phyloP scores from a whole-genome alignment of 768 basidiomycete species.

The Amanita subjunquillea region DNA sequence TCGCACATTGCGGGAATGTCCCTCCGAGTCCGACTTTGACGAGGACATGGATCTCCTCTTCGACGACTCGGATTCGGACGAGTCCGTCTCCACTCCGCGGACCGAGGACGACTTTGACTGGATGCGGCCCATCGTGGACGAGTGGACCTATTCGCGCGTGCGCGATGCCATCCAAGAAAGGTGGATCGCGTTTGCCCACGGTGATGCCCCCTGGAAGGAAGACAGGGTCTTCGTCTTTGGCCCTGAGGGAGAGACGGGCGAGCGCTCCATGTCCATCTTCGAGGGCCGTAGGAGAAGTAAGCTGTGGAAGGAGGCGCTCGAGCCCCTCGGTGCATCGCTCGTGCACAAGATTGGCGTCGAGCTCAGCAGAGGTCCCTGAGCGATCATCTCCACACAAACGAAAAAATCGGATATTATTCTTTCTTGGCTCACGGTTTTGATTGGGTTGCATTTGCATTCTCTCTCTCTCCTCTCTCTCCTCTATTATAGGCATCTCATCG shows the following conservation, averaged over 20 bases:
- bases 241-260: constrained; percentile 72
- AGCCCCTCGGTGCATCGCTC: constrained; percentile 54
- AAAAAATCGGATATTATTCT: neutral
- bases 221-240: constrained; percentile 72
- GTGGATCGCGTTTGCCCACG: constrained; percentile 70
- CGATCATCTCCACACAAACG: neutral
- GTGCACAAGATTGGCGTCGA: constrained; percentile 70
- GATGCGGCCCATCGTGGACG: constrained; percentile 50
- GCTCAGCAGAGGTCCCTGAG: constrained; percentile 50
- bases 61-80: constrained; percentile 9
- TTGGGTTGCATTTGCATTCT: neutral
- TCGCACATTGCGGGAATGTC: neutral
- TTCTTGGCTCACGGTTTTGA: too few species aligned
- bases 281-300: constrained; percentile 47
- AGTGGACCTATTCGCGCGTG: constrained; percentile 55
- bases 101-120: constrained; percentile 30
- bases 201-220: constrained; percentile 58
- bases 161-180: constrained; percentile 64
- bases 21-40: neutral
- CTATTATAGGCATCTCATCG: neutral
- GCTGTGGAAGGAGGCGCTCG: constrained; percentile 59
- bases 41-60: constrained; percentile 1
- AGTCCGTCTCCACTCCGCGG: constrained; percentile 3
- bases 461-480: neutral
- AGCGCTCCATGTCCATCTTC: constrained; percentile 55